phyloP scores from a whole-genome alignment of 2,329 filamentous ascomycete species.

The Kalaharituber pfeilii region DNA sequence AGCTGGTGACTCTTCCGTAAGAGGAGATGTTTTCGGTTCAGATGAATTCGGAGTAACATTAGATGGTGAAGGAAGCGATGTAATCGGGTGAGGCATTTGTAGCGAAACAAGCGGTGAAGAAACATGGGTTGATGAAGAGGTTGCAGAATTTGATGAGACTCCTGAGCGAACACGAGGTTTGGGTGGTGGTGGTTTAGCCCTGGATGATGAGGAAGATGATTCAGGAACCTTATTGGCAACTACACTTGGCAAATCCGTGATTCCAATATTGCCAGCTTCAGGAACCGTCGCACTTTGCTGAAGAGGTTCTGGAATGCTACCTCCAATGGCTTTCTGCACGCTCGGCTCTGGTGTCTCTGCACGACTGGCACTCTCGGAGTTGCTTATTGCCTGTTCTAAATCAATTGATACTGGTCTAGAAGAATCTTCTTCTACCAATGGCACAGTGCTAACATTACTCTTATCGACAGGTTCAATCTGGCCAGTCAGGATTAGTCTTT shows the following conservation, averaged over 20 bases:
- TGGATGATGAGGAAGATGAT: not conserved
- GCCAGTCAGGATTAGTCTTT: conserved; percentile 57
- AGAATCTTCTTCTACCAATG: no score
- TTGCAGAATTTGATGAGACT: not conserved
- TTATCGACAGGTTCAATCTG: conserved; percentile 26
- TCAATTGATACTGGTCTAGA: not conserved
- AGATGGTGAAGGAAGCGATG: not conserved
- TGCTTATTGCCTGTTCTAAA: not conserved
- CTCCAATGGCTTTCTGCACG: no score
- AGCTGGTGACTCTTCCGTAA: not conserved
- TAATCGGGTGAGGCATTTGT: not conserved
- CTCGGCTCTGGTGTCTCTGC: no score
- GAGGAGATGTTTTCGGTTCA: not conserved
- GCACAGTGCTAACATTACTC: no score
- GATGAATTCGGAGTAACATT: not conserved
- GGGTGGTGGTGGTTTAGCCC: not conserved
- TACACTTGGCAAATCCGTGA: no score
- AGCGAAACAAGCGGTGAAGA: not conserved
- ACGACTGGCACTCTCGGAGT: not conserved
- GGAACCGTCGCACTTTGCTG: no score
- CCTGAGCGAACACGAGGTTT: not conserved
- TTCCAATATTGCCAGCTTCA: no score
- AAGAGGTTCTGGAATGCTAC: no score
- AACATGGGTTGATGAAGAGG: not conserved
- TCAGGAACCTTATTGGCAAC: no score